Evolutionary conservation across 2,329 filamentous ascomycete genomes (phyloP).

Genomic region (Ceratocystis harringtonii): DNA sequence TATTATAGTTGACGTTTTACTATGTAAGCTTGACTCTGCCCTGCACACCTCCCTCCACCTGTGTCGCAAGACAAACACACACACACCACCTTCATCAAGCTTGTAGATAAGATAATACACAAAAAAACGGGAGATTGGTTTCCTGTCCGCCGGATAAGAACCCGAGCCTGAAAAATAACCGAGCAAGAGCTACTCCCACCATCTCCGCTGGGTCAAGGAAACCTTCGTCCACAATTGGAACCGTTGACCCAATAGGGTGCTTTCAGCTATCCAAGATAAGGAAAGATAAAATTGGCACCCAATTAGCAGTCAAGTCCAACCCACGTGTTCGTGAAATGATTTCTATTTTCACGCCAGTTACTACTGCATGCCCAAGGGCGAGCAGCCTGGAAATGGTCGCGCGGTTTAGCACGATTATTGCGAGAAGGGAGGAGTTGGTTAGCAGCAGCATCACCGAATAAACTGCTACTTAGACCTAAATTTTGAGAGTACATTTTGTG

Average conservation of each 20-base stretch:
- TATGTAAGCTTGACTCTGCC: conserved; percentile 15
- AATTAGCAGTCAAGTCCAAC: conserved; percentile 17
- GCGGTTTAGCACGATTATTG: conserved; percentile 2
- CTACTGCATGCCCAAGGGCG: conserved; percentile 14
- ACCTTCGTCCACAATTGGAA: conserved; percentile 16
- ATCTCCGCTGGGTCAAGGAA: conserved; percentile 4
- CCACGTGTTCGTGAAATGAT: conserved; percentile 15
- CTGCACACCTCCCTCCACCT: neutral
- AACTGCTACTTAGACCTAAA: neutral
- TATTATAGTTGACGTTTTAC: conserved; percentile 33
- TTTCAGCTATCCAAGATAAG: conserved; percentile 28
- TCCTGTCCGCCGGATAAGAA: conserved; percentile 35
- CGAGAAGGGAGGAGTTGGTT: conserved; percentile 6
- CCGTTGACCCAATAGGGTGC: conserved; percentile 16
- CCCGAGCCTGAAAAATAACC: neutral
- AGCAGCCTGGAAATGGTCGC: conserved; percentile 10
- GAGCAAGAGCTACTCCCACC: neutral
- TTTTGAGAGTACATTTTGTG: neutral
- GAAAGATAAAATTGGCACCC: neutral
- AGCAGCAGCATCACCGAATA: conserved; percentile 5
- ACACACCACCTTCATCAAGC: neutral
- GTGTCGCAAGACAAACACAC: neutral
- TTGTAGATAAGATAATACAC: neutral
- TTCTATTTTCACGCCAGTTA: conserved; percentile 16
- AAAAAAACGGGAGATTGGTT: conserved; percentile 24